A percentile compares a stretch with the other conserved stretches of the same genome.
Evolutionary conservation across 2,329 filamentous ascomycete species (phyloP).

Genomic region (Ophiocordyceps unilateralis): DNA sequence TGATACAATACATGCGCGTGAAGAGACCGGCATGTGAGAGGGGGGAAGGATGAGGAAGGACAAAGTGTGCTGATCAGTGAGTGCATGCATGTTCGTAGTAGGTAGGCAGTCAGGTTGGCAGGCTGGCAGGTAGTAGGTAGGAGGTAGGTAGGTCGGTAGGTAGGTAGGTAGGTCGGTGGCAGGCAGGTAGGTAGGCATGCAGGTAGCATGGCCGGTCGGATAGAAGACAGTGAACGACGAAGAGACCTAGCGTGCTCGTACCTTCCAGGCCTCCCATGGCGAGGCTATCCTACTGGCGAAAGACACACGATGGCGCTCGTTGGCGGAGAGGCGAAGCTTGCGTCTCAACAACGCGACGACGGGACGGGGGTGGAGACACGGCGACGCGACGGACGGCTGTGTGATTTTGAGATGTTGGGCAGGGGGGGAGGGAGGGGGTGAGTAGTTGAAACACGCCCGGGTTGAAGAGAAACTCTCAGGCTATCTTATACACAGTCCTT

Average conservation of each 20-base stretch:
- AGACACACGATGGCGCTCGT: not conserved
- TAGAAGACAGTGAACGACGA: not conserved
- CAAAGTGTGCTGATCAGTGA: not conserved
- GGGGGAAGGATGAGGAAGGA: not conserved
- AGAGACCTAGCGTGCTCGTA: not conserved
- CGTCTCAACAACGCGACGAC: too few species aligned
- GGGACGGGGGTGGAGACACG: not conserved
- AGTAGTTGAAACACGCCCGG: not conserved
- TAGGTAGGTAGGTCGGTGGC: too few species aligned
- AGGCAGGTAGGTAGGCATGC: too few species aligned
- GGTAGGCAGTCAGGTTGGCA: too few species aligned
- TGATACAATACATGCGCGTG: not conserved
- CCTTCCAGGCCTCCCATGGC: not conserved
- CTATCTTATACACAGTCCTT: not conserved
- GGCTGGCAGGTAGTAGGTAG: too few species aligned
- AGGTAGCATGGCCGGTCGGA: not conserved
- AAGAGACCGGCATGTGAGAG: not conserved
- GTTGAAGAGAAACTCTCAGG: not conserved
- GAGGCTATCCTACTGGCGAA: not conserved
- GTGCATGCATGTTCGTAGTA: not conserved
- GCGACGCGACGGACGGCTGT: not conserved
- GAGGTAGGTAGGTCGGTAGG: too few species aligned
- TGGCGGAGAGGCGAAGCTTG: not conserved
- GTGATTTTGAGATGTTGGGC: not conserved
- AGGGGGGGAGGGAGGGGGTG: not conserved